Conservation (phyloP, 441 rosid genomes). For the Manihot esculenta region DNA sequence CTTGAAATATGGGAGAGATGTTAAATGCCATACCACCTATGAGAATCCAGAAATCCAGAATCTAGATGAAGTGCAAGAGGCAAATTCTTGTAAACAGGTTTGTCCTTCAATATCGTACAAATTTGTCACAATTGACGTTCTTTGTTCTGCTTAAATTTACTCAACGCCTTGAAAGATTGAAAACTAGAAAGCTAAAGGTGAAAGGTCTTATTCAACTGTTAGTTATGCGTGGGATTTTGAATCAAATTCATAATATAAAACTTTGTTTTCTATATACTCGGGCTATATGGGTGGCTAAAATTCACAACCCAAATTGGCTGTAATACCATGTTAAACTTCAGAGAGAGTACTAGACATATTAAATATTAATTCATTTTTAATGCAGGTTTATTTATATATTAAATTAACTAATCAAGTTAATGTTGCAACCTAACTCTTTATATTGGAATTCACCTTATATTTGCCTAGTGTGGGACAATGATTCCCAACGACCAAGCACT, state of each 20-base stretch:
- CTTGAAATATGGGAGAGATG: constrained; percentile 28
- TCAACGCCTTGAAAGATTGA: not conserved
- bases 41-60: constrained; percentile 30
- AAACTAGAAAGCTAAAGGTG: not conserved
- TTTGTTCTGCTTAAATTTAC: not conserved
- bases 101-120: constrained; percentile 16
- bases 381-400: too few species aligned
- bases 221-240: not conserved
- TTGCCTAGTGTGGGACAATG: too few species aligned
- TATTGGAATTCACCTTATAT: too few species aligned
- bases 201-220: not conserved
- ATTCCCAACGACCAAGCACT: not conserved
- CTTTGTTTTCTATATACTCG: too few species aligned
- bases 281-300: too few species aligned
- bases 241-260: too few species aligned
- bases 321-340: too few species aligned
- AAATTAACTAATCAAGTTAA: too few species aligned
- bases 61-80: constrained; percentile 19
- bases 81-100: constrained; percentile 45
- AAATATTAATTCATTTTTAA: too few species aligned
- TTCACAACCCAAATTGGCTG: too few species aligned
- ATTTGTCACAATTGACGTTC: not conserved
- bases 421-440: too few species aligned
- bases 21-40: constrained; percentile 17
- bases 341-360: too few species aligned